Conservation (phyloP, 2,329 filamentous ascomycete species). For the Colletotrichum chlorophyti region DNA sequence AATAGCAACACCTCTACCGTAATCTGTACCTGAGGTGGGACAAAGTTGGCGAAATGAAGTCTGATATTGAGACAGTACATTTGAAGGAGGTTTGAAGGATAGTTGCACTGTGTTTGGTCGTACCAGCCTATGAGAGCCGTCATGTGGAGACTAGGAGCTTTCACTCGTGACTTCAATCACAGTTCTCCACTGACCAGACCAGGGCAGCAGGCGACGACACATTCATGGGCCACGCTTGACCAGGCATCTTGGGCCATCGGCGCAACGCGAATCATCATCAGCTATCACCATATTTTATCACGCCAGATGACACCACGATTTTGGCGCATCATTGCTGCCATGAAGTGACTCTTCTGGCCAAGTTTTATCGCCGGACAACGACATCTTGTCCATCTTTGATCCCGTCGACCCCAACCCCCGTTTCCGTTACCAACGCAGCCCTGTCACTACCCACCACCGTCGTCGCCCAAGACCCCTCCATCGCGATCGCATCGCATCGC, state of each 20-base stretch:
- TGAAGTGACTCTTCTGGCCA: conserved; percentile 12
- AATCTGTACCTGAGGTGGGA: too few species aligned
- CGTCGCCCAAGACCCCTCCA: background rate
- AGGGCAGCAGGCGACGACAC: conserved; percentile 8
- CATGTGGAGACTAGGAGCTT: background rate
- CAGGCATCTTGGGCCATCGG: background rate
- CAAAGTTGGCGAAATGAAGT: background rate
- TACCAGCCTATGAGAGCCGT: conserved; percentile 1
- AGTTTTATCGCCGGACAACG: conserved; percentile 7
- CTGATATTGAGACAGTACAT: conserved; percentile 1
- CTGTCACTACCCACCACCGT: conserved; percentile 1
- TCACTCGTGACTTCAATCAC: conserved; percentile 12
- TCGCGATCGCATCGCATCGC: background rate
- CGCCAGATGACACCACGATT: background rate
- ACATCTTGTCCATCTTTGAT: too few species aligned
- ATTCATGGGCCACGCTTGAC: background rate
- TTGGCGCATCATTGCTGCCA: conserved; percentile 1
- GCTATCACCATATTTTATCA: background rate
- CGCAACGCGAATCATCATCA: background rate
- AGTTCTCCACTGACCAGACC: background rate
- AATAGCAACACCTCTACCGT: too few species aligned
- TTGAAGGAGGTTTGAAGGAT: too few species aligned
- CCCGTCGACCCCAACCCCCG: too few species aligned
- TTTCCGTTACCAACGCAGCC: background rate
- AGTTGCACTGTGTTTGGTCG: too few species aligned